Evolutionary conservation across 257 asterid genomes (phyloP).

Genomic region (Solanum medicagineum): DNA sequence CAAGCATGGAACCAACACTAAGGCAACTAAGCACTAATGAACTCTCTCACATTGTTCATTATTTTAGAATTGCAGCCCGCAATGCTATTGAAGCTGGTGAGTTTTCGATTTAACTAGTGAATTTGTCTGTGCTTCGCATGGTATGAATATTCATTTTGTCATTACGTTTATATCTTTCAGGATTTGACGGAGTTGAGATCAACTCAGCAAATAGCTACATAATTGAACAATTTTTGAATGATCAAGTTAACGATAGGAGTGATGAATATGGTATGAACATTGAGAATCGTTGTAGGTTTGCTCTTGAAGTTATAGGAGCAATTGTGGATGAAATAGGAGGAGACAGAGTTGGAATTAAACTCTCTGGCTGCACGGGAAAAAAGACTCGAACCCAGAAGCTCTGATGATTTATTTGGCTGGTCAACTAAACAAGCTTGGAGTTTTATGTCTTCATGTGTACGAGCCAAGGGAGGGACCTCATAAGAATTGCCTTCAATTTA

Average conservation of each 20-base stretch:
- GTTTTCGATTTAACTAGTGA: not conserved
- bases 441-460: conserved; percentile 30
- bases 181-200: conserved; percentile 85
- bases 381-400: conserved; percentile 36
- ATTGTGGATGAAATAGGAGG: conserved; percentile 26
- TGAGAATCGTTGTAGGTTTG: conserved; percentile 62
- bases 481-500: not conserved
- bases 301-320: conserved; percentile 11
- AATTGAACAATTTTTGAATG: conserved; percentile 63
- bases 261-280: conserved; percentile 75
- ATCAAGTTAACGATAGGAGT: conserved; percentile 5
- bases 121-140: no score
- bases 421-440: conserved; percentile 12
- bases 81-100: not conserved
- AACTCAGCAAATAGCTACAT: conserved; percentile 92
- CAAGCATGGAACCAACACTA: not conserved
- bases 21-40: not conserved
- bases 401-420: conserved; percentile 33
- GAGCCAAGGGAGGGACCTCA: conserved; percentile 20
- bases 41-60: not conserved
- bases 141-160: not conserved
- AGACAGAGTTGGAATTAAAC: conserved; percentile 56
- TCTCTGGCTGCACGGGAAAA: not conserved
- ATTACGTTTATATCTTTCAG: conserved; percentile 7
- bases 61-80: not conserved